These are phyloP conservation scores for Pleoardoris graminearum DNA, from an alignment of 2,329 filamentous ascomycete genomes.

Conservation along the genomic window DNA sequence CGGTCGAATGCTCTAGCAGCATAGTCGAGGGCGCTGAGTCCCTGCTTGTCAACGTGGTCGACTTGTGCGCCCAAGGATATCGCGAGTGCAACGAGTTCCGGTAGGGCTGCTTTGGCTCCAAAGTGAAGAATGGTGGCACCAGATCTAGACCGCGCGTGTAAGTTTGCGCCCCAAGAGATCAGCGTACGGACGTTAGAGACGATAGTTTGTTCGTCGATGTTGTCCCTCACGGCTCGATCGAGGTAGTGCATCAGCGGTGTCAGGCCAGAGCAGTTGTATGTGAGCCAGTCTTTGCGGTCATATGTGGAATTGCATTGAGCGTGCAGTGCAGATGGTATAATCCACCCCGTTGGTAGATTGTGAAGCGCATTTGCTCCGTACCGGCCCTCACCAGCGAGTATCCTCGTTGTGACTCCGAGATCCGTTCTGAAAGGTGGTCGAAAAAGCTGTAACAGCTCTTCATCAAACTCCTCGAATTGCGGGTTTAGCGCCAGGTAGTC, in stretches of 20 bases:
- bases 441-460: background rate
- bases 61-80: background rate
- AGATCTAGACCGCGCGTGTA: constrained; percentile 2
- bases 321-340: too few species aligned
- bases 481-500: constrained; percentile 1
- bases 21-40: constrained; percentile 1
- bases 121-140: background rate
- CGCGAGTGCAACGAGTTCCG: background rate
- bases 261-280: background rate
- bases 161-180: background rate
- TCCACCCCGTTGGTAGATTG: background rate
- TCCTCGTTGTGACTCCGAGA: background rate
- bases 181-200: background rate
- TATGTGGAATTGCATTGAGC: background rate
- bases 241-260: constrained; percentile 3
- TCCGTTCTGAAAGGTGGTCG: background rate
- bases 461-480: background rate
- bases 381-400: background rate
- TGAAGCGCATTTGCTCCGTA: background rate
- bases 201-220: background rate
- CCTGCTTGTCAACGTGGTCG: background rate
- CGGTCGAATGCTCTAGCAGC: background rate
- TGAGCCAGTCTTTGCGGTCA: background rate
- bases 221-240: background rate
- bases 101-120: background rate